phyloP scores from a whole-genome alignment of 192 early-diverging fungal genomes.

The Phycomyces blakesleeanus region DNA sequence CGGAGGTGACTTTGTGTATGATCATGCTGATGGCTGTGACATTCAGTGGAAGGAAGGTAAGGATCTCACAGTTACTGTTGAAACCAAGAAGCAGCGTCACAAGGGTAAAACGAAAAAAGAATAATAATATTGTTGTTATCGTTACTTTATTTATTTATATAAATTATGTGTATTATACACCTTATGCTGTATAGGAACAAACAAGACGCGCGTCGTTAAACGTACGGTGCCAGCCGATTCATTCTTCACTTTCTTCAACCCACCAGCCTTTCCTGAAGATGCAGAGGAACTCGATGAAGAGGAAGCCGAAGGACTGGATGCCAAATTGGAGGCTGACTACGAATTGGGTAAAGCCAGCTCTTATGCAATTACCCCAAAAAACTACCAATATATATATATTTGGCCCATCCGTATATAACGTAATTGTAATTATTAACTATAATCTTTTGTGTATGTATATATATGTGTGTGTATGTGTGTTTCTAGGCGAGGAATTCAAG shows the following conservation, averaged over 20 bases:
- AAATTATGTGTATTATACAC: too few relatives aligned
- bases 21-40: constrained; percentile 85
- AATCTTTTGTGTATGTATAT: too few relatives aligned
- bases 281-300: constrained; percentile 71
- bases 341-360: constrained; percentile 51
- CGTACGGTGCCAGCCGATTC: constrained; percentile 92
- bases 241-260: constrained; percentile 97
- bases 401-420: too few relatives aligned
- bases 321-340: constrained; percentile 90
- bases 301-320: constrained; percentile 75
- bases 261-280: constrained; percentile 72
- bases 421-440: too few relatives aligned
- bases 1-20: constrained; percentile 85
- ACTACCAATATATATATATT: too few relatives aligned
- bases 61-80: constrained; percentile 88
- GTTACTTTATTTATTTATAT: too few relatives aligned
- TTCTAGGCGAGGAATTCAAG: constrained; percentile 87
- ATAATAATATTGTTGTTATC: too few relatives aligned
- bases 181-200: constrained; percentile 63
- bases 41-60: constrained; percentile 98
- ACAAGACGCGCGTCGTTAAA: constrained; percentile 97
- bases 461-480: too few relatives aligned
- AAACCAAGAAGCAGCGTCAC: constrained; percentile 99
- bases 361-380: too few relatives aligned
- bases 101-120: constrained; percentile 54